Evolutionary conservation across 2,329 filamentous ascomycete species (phyloP), one percentile per base, ranked within the genome.

Genomic region (Blastomyces parvus): DNA sequence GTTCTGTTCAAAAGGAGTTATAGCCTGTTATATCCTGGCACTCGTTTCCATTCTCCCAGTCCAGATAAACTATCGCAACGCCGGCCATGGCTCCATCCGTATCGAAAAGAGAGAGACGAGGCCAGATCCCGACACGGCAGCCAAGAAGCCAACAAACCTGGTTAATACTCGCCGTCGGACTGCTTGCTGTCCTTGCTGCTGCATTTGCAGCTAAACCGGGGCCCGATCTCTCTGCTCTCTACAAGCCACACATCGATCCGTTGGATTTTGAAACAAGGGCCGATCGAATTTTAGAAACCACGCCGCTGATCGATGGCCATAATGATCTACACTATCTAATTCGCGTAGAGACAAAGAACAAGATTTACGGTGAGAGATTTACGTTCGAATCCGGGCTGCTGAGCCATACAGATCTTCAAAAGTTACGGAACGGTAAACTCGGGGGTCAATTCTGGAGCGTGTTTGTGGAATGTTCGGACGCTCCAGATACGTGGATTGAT

Each of bases 361-460:
- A 71, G 56, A 71, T 74, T 25, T 70, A 72, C 64, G 63, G 69
- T 63, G 66, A 64, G 14, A 66, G 61, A n/a, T 63, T 69, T 48
- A 65, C 65, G 25, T 68, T 69, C 50, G 63, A 66, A n/a, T 62
- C 64, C 30, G 64, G 65, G 2, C 59, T 70, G n/a, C 46, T 64
- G 11, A 66, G 70, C 42, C 71, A 74, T 57, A 72, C 69, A 4
- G 71, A 74, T 65, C 59, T 73, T 8, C 56, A 68, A 58, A 65
- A 65, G 61, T 63, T 74, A 64, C 63, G 66, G 25, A 36, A 69
- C 44, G 72, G 72, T 2, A 66, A 62, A 38, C 62, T 73, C 33
- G 71, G 72, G 3, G 71, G 71, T 0, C 70, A 72, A 44, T 74
- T 74, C 55, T 73, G 72, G 72, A 68, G 66, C 60, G 71, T 70